A percentile compares a stretch with the other conserved stretches of the same genome.
These are phyloP conservation scores for Coemansia sp. DNA, from an alignment of 192 early-diverging fungal species.

Conservation along the genomic window DNA sequence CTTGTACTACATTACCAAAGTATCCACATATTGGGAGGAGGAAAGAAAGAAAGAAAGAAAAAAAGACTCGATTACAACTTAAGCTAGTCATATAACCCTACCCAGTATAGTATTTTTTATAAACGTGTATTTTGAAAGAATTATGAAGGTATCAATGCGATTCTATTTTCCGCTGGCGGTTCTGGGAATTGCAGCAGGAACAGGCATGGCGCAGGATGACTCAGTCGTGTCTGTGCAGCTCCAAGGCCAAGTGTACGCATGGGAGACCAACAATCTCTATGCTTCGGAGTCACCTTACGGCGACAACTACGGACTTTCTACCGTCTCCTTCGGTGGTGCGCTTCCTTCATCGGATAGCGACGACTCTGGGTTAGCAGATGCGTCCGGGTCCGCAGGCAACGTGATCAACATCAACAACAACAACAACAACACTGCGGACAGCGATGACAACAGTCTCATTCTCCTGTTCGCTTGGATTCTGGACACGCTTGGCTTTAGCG, in stretches of 20 bases:
- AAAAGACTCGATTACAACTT: too few species aligned
- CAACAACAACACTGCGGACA: background rate
- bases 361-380: background rate
- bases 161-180: conserved; percentile 1
- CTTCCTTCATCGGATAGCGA: background rate
- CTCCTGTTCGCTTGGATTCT: background rate
- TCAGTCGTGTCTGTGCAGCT: background rate
- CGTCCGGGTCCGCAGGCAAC: background rate
- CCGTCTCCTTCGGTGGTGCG: background rate
- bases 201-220: background rate
- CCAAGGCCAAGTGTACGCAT: conserved; percentile 6
- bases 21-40: background rate
- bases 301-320: background rate
- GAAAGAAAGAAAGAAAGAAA: background rate
- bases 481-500: background rate
- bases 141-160: background rate
- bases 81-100: too few species aligned
- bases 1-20: background rate
- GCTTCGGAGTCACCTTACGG: conserved; percentile 24
- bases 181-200: background rate
- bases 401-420: background rate
- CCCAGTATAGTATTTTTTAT: too few species aligned
- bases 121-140: background rate
- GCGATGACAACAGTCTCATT: background rate
- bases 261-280: conserved; percentile 19